Evolutionary conservation across 306 rosid species (phyloP), one percentile per base, ranked within the genome.

Genomic region (Lathyrus tuberosus): DNA sequence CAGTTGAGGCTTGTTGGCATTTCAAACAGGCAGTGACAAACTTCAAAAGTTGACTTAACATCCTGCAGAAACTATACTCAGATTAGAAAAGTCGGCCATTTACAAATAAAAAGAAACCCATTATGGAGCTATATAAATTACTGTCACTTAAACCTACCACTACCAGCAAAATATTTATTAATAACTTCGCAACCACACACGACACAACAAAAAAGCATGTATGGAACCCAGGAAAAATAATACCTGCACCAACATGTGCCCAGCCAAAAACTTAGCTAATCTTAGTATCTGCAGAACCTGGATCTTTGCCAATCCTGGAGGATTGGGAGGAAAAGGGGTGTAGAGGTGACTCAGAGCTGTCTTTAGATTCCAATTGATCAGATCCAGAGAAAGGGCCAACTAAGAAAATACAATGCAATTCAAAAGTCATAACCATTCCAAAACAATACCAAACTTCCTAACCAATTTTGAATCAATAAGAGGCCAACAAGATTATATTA

Each of bases 221-320:
- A n/a, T n/a, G n/a, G n/a, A n/a, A n/a, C n/a, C n/a, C n/a, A n/a
- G n/a, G n/a, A n/a, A n/a, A n/a, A n/a, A n/a, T n/a, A n/a, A n/a
- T n/a, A n/a, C n/a, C n/a, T n/a, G n/a, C n/a, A n/a, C n/a, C n/a
- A n/a, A n/a, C n/a, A n/a, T n/a, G n/a, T n/a, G n/a, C n/a, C n/a
- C n/a, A n/a, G n/a, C n/a, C n/a, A n/a, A n/a, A n/a, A n/a, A n/a
- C n/a, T n/a, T n/a, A n/a, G n/a, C n/a, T n/a, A n/a, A n/a, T n/a
- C 59, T 80, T 74, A 65, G 84, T 79, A 85, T 74, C 81, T 16
- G 62, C 62, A 64, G 52, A 48, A 41, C 64, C 72, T 48, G 83
- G 75, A 74, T 28, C 77, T 62, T 75, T 68, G 42, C 48, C 75
- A 41, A 24, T 43, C 12, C 73, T 44, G 70, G 81, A 35, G 51